Conservation (phyloP, 208 protist genomes). For the Tritrichomonas foetus region DNA sequence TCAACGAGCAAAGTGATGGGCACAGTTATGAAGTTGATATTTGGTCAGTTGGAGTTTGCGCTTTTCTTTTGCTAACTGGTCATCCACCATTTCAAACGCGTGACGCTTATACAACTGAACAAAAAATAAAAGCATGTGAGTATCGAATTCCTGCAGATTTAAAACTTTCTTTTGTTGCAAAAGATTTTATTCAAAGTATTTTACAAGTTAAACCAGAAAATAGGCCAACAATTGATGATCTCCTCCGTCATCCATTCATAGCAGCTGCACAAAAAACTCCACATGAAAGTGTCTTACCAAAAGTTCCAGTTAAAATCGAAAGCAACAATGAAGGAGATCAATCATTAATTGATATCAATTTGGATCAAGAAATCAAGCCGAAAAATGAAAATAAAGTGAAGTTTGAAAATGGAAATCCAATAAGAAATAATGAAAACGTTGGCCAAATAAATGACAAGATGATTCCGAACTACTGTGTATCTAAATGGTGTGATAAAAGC, state of each 20-base stretch:
- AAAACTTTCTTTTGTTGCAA: no score
- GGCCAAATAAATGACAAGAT: no score
- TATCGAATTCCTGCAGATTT: no score
- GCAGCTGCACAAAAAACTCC: neutral
- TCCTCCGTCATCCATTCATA: slow-evolving; percentile 54
- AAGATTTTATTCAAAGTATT: neutral
- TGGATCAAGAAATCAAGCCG: no score
- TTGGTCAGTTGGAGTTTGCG: neutral
- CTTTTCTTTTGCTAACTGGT: neutral
- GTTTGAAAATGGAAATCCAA: no score
- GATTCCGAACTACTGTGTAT: neutral
- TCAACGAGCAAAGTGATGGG: slow-evolving; percentile 51
- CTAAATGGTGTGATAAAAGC: neutral
- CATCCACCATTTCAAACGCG: neutral
- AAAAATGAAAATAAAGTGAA: no score
- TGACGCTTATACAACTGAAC: neutral
- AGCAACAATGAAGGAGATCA: no score
- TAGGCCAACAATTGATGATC: neutral
- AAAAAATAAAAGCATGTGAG: neutral
- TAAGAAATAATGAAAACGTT: no score
- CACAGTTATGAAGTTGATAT: slow-evolving; percentile 70
- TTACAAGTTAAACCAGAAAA: neutral
- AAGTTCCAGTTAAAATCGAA: no score
- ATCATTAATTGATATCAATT: no score
- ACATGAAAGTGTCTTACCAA: no score